phyloP scores from a whole-genome alignment of 2,329 filamentous ascomycete genomes.

The Cercospora canescens region DNA sequence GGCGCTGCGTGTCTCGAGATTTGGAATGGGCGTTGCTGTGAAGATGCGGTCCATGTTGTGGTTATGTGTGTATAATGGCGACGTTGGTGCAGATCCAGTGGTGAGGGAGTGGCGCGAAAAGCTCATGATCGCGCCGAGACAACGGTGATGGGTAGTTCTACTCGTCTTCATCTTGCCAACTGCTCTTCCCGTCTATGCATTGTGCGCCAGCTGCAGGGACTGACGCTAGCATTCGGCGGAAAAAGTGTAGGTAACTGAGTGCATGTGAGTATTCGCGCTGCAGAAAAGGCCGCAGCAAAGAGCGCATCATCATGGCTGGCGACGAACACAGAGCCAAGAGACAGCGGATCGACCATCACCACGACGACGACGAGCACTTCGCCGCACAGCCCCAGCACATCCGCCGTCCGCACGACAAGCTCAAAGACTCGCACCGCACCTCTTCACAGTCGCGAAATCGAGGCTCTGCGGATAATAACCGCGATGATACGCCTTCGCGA shows the following conservation, averaged over 20 bases:
- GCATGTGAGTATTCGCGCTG: constrained; percentile 10
- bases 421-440: constrained; percentile 23
- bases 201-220: background rate
- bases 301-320: constrained; percentile 22
- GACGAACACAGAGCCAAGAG: constrained; percentile 25
- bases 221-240: background rate
- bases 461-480: constrained; percentile 19
- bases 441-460: constrained; percentile 23
- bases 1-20: background rate
- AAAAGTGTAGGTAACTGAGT: background rate
- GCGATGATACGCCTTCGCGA: constrained; percentile 34
- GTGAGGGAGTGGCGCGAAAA: background rate
- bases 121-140: background rate
- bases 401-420: constrained; percentile 38
- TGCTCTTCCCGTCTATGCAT: background rate
- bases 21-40: background rate
- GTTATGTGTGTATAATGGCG: no score
- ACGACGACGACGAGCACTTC: constrained; percentile 56
- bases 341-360: constrained; percentile 34
- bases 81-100: background rate
- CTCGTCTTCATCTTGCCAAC: no score
- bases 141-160: no score
- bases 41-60: background rate
- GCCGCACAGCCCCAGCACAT: constrained; percentile 44
- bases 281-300: background rate